phyloP scores from a whole-genome alignment of 2,329 filamentous ascomycete genomes.

The Fusarium foetens region DNA sequence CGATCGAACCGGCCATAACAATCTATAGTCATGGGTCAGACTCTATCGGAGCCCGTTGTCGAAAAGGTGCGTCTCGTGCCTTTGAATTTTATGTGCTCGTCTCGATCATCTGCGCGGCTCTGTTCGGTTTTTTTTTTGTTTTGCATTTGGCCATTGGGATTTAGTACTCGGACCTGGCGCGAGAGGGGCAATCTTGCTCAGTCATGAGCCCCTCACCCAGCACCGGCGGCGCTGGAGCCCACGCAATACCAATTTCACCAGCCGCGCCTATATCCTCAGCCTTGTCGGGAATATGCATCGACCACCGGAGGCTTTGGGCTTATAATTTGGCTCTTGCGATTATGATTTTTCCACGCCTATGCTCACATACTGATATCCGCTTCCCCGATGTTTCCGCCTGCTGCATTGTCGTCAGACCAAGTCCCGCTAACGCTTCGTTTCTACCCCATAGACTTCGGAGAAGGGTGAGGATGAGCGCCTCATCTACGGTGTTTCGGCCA shows the following conservation, averaged over 20 bases:
- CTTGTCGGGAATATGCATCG: not conserved
- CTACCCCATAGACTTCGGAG: slow-evolving; percentile 75
- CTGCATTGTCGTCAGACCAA: slow-evolving; percentile 17
- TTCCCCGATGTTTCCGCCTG: slow-evolving; percentile 28
- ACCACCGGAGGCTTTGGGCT: not conserved
- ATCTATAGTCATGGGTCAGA: slow-evolving; percentile 85
- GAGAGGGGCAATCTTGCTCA: slow-evolving; percentile 38
- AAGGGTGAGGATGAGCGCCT: slow-evolving; percentile 93
- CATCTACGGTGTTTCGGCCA: slow-evolving; percentile 93
- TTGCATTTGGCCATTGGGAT: slow-evolving; percentile 21
- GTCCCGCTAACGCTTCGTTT: slow-evolving; percentile 42
- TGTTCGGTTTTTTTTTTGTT: not conserved
- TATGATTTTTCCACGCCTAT: not conserved
- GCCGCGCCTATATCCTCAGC: slow-evolving; percentile 22
- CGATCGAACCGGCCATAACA: slow-evolving; percentile 40
- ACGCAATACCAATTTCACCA: slow-evolving; percentile 7
- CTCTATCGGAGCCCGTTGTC: slow-evolving; percentile 97
- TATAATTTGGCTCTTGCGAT: not conserved
- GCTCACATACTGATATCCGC: slow-evolving; percentile 18
- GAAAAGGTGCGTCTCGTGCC: slow-evolving; percentile 79
- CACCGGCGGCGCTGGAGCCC: slow-evolving; percentile 18
- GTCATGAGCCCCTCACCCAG: slow-evolving; percentile 41
- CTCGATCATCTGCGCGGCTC: slow-evolving; percentile 2
- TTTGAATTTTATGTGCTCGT: slow-evolving; percentile 10
- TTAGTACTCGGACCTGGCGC: slow-evolving; percentile 19